Evolutionary conservation across 148 eudicot species (phyloP).

Genomic region (Bassia scoparia): DNA sequence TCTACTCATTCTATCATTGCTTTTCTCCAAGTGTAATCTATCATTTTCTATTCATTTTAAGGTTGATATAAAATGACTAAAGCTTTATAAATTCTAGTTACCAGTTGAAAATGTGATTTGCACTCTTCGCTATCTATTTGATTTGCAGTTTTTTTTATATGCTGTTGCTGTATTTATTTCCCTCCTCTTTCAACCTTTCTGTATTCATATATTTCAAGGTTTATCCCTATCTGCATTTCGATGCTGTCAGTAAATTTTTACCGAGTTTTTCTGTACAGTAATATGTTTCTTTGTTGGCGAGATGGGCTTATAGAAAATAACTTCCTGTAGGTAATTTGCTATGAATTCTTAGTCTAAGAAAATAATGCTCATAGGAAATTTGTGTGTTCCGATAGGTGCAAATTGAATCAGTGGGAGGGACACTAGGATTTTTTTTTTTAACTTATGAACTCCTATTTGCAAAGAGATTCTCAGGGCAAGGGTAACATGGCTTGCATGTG

Average conservation of each 20-base stretch:
- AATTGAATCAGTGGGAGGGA: neutral
- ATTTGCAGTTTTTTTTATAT: neutral
- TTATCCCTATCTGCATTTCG: neutral
- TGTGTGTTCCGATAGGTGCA: neutral
- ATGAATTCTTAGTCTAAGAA: neutral
- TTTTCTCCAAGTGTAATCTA: constrained; percentile 4
- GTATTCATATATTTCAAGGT: neutral
- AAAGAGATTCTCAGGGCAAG: constrained; percentile 32
- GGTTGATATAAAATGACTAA: no score
- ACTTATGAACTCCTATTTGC: constrained; percentile 14
- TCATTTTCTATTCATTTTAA: no score
- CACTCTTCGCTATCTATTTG: neutral
- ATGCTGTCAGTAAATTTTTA: neutral
- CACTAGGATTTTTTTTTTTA: neutral
- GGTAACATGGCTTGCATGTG: constrained; percentile 85
- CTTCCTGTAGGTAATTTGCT: no score
- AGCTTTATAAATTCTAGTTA: no score
- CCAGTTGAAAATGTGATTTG: neutral
- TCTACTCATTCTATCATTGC: constrained; percentile 26
- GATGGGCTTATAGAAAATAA: neutral
- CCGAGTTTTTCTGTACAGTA: constrained; percentile 1
- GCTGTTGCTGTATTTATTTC: constrained; percentile 1
- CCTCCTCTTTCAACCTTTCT: no score
- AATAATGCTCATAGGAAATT: neutral
- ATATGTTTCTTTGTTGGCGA: neutral